Evolutionary conservation across 2,329 filamentous ascomycete genomes (phyloP), one percentile per base, ranked within the genome.

Genomic region (Calonectria crousiana): DNA sequence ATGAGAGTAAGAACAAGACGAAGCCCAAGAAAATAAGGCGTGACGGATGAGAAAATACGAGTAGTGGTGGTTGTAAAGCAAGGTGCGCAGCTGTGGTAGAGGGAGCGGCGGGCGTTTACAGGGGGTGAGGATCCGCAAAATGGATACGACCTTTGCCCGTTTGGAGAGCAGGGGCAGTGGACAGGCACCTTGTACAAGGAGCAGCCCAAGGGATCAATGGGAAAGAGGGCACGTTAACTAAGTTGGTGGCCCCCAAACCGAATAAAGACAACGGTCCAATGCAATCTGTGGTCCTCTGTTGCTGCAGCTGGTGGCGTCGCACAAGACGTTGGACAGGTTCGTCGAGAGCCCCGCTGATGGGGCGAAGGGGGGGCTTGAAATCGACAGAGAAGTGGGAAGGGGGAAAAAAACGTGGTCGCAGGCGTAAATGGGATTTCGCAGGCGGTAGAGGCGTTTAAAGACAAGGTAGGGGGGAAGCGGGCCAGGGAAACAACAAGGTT

Each of bases 41-140:
- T 44, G 51, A 67, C 66, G 75, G 65, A 65, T 72, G 73, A 44
- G 66, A 68, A 67, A 74, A 75, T 72, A 72, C 60, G 72, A 71
- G 76, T 72, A 67, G 67, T 66, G 58, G 44, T 67, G 71, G 60
- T 73, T 69, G 71, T 53, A 64, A 67, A 52, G 56, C 47, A 36
- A 69, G 51, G 47, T 64, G 58, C 38, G 44, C 34, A 64, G 58
- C 51, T 62, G 52, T 41, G 60, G 60, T 52, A 65, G 47, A 66
- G 56, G 58, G 66, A 73, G 65, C 41, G 30, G 38, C 38, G 34
- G 38, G 67, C 38, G 36, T 71, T 76, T 71, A 30, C 72, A 78
- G 75, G 70, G 67, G 71, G 75, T 72, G 76, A 51, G 78, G 76
- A 70, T 76, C 74, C 67, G 74, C 71, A 80, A 75, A 77, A 77